phyloP scores from a whole-genome alignment of 192 early-diverging fungal genomes.

The Coemansia sp. region DNA sequence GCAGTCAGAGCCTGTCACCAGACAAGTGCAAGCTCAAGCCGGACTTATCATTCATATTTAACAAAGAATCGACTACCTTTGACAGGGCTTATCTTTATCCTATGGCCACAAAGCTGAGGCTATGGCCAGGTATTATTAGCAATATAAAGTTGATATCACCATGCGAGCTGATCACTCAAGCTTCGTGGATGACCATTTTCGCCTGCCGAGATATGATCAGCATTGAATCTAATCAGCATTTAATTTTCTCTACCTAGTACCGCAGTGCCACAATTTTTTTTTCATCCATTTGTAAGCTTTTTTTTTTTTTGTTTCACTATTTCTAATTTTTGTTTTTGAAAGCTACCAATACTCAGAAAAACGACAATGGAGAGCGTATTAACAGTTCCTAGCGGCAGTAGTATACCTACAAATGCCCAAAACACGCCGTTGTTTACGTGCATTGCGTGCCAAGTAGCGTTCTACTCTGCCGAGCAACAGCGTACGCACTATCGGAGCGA shows the following conservation, averaged over 20 bases:
- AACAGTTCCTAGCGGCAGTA: neutral
- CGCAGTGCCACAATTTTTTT: conserved; percentile 4
- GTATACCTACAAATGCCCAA: conserved; percentile 46
- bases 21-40: too few species aligned
- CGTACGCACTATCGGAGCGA: conserved; percentile 91
- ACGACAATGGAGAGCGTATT: conserved; percentile 5
- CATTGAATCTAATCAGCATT: neutral
- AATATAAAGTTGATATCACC: too few species aligned
- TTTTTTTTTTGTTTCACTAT: neutral
- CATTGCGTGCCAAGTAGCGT: conserved; percentile 91
- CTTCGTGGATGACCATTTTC: too few species aligned
- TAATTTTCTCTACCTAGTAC: neutral
- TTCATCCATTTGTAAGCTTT: neutral
- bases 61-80: too few species aligned
- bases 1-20: too few species aligned
- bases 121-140: too few species aligned
- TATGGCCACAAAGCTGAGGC: too few species aligned
- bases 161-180: too few species aligned
- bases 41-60: too few species aligned
- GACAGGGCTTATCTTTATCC: too few species aligned
- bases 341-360: neutral
- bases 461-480: conserved; percentile 84
- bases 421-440: conserved; percentile 71
- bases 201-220: too few species aligned
- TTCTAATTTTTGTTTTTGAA: neutral